Conservation (phyloP, 441 rosid species). For the Biscutella laevigata region DNA sequence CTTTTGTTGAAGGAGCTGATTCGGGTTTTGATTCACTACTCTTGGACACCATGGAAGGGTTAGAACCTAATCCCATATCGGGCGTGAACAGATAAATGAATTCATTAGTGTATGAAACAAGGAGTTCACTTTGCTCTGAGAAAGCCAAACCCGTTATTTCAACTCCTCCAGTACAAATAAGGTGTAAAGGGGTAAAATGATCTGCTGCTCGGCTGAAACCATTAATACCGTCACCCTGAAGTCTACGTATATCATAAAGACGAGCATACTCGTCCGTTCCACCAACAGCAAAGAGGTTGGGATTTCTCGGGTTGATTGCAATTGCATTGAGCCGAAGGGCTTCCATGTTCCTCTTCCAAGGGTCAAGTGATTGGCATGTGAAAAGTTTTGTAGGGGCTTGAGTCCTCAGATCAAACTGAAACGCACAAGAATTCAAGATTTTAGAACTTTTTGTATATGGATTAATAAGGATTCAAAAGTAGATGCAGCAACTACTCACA, state of each 20-base stretch:
- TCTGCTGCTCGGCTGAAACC: constrained; percentile 48
- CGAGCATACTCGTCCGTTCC: constrained; percentile 77
- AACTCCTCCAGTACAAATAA: constrained; percentile 47
- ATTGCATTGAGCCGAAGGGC: constrained; percentile 54
- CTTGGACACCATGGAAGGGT: constrained; percentile 34
- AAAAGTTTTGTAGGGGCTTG: constrained; percentile 57
- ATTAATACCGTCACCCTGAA: constrained; percentile 46
- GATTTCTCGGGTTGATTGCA: constrained; percentile 74
- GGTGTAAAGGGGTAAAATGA: constrained; percentile 61
- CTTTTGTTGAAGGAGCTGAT: constrained; percentile 23
- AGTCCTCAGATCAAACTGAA: constrained; percentile 83
- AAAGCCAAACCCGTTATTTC: constrained; percentile 86
- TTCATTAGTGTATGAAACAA: constrained; percentile 68
- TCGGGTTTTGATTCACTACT: constrained; percentile 27
- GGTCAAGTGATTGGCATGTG: constrained; percentile 40
- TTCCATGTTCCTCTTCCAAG: constrained; percentile 27
- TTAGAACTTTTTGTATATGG: no score
- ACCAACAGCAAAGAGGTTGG: constrained; percentile 73
- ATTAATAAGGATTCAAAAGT: background rate
- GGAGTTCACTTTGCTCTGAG: constrained; percentile 82
- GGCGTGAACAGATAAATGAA: constrained; percentile 58
- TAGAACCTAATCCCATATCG: constrained; percentile 73
- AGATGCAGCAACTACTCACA: constrained; percentile 36
- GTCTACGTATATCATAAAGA: constrained; percentile 68
- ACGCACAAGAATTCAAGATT: background rate